Evolutionary conservation across 2,329 filamentous ascomycete species (phyloP), one percentile per base, ranked within the genome.

Genomic region (Beauveria rudraprayagi): DNA sequence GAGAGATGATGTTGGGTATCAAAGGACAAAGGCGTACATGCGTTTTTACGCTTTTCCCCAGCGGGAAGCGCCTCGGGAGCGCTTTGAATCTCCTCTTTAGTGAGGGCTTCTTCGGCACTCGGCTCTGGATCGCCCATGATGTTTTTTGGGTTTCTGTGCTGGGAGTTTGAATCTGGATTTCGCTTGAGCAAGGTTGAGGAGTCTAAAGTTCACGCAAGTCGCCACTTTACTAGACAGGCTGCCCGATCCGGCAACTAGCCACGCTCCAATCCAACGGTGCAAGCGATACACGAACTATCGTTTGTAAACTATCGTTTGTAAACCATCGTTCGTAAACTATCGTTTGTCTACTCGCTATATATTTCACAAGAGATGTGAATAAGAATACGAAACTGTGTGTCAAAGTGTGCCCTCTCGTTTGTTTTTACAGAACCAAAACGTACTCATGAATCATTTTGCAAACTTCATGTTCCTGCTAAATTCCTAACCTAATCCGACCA

Each of bases 61-160:
- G 63, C 66, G 11, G 64, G 62, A 30, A 69, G 57, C 17, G 70
- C 58, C 14, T 72, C 73, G 56, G 70, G 70, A 22, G 70, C 71
- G 40, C 69, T 43, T 17, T 43, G 66, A 1, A 77, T 74, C 62
- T 80, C 78, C 30, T 78, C 74, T 53, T 70, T 66, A 0, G 73
- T 76, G 60, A 77, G 74, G 50, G 75, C 76, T 66, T 79, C 76
- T 61, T 78, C 72, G 0, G 70, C 64, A 16, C 69, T 70, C 3
- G 69, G 68, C 14, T 69, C 66, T 47, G 60, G 43, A 28, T 61
- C 63, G 14, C 67, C 58, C 70, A 73, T 73, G 22, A 17, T 52
- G 40, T 5, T 22, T 41, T 9, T 41, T 14, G 10, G 19, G 6
- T 22, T 19, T 7, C 19, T 11, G 9, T 10, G 28, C 2, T 17